Conservation (phyloP, 768 basidiomycete genomes). For the Cyathus striatus region DNA sequence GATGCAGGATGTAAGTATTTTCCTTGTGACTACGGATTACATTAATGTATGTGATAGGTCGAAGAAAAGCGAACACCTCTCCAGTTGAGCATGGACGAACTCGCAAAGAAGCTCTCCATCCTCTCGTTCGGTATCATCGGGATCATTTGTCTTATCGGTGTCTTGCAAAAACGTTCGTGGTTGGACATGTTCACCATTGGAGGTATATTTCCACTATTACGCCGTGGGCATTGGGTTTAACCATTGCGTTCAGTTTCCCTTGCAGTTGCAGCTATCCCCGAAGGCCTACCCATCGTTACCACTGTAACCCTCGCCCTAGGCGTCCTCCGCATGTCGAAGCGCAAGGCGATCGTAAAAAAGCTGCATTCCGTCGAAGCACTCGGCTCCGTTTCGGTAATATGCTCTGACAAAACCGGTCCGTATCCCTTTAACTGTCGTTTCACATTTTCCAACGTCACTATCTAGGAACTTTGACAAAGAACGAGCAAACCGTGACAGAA, state of each 20-base stretch:
- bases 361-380: conserved; percentile 92
- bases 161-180: conserved; percentile 83
- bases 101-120: conserved; percentile 87
- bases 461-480: conserved; percentile 88
- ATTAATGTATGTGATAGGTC: conserved; percentile 36
- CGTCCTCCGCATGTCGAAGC: conserved; percentile 88
- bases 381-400: conserved; percentile 95
- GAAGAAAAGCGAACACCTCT: conserved; percentile 92
- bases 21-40: conserved; percentile 8
- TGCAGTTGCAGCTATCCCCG: conserved; percentile 97
- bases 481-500: conserved; percentile 92
- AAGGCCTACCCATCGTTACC: conserved; percentile 94
- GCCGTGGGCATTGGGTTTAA: background rate
- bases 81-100: conserved; percentile 93
- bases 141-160: conserved; percentile 86
- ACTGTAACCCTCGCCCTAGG: conserved; percentile 96
- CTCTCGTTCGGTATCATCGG: conserved; percentile 94
- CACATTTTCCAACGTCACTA: conserved; percentile 4
- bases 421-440: background rate
- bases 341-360: conserved; percentile 97
- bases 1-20: conserved; percentile 83
- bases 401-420: conserved; percentile 92
- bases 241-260: conserved; percentile 68
- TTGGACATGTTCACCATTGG: conserved; percentile 99
- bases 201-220: conserved; percentile 70